phyloP scores from a whole-genome alignment of 2,329 filamentous ascomycete species.

The Diaporthe sp. region DNA sequence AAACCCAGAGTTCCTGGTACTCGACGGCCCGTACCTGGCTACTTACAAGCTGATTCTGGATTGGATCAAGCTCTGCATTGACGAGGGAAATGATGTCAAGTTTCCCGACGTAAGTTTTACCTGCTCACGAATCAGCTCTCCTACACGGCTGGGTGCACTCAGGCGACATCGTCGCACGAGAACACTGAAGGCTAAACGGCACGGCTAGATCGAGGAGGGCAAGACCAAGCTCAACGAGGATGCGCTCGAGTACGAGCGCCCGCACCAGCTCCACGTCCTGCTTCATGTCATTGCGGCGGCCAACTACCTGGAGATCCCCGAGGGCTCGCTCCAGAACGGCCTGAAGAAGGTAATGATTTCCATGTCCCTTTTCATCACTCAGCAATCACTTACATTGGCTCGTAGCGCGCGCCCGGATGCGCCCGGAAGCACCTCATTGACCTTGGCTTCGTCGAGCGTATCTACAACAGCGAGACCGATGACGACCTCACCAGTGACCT shows the following conservation, averaged over 20 bases:
- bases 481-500: slow-evolving; percentile 17
- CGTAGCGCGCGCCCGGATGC: slow-evolving; percentile 27
- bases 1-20: slow-evolving; percentile 1
- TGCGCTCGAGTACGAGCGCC: background rate
- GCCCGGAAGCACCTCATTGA: slow-evolving; percentile 35
- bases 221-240: slow-evolving; percentile 9
- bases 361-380: background rate
- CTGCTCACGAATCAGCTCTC: background rate
- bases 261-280: slow-evolving; percentile 32
- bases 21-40: slow-evolving; percentile 22
- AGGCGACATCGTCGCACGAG: background rate
- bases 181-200: no score
- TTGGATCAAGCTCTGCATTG: slow-evolving; percentile 38
- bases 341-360: slow-evolving; percentile 31
- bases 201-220: background rate
- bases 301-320: slow-evolving; percentile 35
- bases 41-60: slow-evolving; percentile 33
- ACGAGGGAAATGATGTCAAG: slow-evolving; percentile 39
- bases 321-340: slow-evolving; percentile 37
- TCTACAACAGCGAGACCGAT: slow-evolving; percentile 27
- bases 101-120: slow-evolving; percentile 33
- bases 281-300: slow-evolving; percentile 34
- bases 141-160: background rate
- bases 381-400: background rate
- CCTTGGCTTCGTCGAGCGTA: slow-evolving; percentile 27